These are phyloP conservation scores for Thielaviopsis punctulata DNA, from an alignment of 2,329 filamentous ascomycete species.

Conservation along the genomic window DNA sequence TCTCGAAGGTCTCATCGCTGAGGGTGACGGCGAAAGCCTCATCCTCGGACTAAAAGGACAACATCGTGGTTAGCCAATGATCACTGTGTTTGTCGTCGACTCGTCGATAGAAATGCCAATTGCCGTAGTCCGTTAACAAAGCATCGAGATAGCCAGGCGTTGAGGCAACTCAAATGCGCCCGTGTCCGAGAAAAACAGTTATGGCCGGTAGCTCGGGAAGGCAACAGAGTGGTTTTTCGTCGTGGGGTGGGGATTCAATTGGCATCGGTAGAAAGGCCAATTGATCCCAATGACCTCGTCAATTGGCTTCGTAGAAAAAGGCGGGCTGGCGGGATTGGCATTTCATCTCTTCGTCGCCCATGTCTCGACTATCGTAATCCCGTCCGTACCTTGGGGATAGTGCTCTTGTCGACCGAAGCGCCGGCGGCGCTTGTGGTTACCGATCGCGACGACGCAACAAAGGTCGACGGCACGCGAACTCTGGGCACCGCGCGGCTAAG, in stretches of 20 bases:
- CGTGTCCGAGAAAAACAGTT: neutral
- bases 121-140: neutral
- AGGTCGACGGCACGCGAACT: slow-evolving; percentile 27
- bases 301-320: neutral
- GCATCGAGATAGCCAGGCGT: neutral
- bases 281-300: neutral
- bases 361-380: neutral
- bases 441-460: slow-evolving; percentile 42
- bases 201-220: neutral
- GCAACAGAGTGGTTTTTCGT: neutral
- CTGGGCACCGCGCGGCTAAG: slow-evolving; percentile 43
- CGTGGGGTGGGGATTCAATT: neutral
- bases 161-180: neutral
- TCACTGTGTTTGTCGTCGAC: neutral
- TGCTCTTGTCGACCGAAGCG: slow-evolving; percentile 62
- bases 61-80: neutral
- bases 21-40: slow-evolving; percentile 83
- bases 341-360: neutral
- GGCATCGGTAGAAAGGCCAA: neutral
- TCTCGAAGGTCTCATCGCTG: slow-evolving; percentile 98
- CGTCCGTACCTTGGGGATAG: slow-evolving; percentile 32
- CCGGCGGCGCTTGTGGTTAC: slow-evolving; percentile 95
- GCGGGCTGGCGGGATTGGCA: neutral
- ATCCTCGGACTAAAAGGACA: slow-evolving; percentile 62
- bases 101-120: neutral